Evolutionary conservation across 2,329 filamentous ascomycete species (phyloP), one percentile per base, ranked within the genome.

Genomic region (Alternaria gansuensis): DNA sequence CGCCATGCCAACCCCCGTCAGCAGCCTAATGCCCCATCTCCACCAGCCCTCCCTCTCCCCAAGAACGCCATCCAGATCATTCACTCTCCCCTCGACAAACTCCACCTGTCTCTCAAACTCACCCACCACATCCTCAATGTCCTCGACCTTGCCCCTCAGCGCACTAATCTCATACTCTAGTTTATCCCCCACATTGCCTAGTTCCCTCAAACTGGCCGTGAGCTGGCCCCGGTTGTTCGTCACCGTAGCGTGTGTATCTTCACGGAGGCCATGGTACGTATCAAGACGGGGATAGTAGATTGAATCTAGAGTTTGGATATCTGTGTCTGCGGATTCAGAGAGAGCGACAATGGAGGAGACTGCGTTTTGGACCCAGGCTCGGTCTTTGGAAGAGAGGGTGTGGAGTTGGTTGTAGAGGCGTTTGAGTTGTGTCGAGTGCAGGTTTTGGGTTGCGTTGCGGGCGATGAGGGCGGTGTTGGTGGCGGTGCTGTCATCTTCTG

Each of bases 101-200:
- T 69, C 64, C 4, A 82, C 78, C 75, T 93, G 90, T 48, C 86
- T 83, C 76, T 93, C 91, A 75, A 96, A 96, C 61, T 93, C 90
- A 10, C 80, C 81, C 0, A 96, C 87, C 1, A 90, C 91, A 61
- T 92, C 90, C 72, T 97, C 93, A 8, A 97, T 90, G 72, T 98
- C 94, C 68, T 91, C 85, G 9, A 97, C 89, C 69, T 92, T 92
- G 46, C 88, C 87, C 48, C 88, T 83, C n/a, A 98, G 81, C 14
- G 88, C 87, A 59, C 90, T 87, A 61, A 97, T 89, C 80, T 97
- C 94, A 77, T 98, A 98, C 71, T 98, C 93, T 54, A 98, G 82
- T 77, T 93, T 93, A 21, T 92, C 92, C 3, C 90, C 87, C 37
- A 96, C 81, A 23, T 90, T 85, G 74, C 96, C 93, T 13, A 97